These are phyloP conservation scores for Arctium minus DNA, from an alignment of 129 eudicot species.

Conservation along the genomic window DNA sequence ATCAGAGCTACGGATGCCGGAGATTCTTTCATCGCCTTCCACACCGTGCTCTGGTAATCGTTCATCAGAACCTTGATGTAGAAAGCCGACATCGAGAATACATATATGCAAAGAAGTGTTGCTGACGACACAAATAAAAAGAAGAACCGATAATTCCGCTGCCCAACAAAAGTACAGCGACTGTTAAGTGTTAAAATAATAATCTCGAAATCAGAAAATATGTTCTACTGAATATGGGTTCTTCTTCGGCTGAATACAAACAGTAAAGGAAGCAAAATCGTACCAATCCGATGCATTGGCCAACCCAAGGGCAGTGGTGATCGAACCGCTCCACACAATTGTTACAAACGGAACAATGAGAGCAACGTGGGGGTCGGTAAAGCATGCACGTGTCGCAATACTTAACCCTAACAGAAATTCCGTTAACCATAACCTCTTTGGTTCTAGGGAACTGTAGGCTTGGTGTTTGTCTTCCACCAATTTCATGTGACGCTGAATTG, in stretches of 20 bases:
- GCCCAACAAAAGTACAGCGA: slow-evolving; percentile 12
- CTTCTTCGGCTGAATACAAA: not conserved
- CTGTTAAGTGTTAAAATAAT: not conserved
- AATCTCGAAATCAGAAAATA: not conserved
- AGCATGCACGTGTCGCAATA: slow-evolving; percentile 98
- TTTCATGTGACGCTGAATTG: slow-evolving; percentile 44
- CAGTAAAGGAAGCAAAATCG: not conserved
- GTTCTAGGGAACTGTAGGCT: slow-evolving; percentile 79
- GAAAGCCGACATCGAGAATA: slow-evolving; percentile 67
- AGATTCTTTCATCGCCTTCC: slow-evolving; percentile 86
- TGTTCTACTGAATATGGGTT: not conserved
- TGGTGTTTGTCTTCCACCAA: slow-evolving; percentile 67
- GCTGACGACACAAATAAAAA: slow-evolving; percentile 76
- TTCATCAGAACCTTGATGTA: slow-evolving; percentile 77
- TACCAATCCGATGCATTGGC: slow-evolving; percentile 95
- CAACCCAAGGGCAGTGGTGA: slow-evolving; percentile 98
- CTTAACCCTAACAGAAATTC: slow-evolving; percentile 78
- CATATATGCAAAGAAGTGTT: slow-evolving; percentile 72
- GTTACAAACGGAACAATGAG: slow-evolving; percentile 95
- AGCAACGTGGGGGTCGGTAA: slow-evolving; percentile 94
- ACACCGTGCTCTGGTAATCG: slow-evolving; percentile 61
- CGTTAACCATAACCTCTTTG: slow-evolving; percentile 89
- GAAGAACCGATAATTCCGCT: slow-evolving; percentile 90
- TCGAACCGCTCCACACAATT: slow-evolving; percentile 93
- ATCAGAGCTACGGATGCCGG: slow-evolving; percentile 82